phyloP scores from a whole-genome alignment of 1,139 yeast genomes.

The Hemisphaericaspora subhashii region DNA sequence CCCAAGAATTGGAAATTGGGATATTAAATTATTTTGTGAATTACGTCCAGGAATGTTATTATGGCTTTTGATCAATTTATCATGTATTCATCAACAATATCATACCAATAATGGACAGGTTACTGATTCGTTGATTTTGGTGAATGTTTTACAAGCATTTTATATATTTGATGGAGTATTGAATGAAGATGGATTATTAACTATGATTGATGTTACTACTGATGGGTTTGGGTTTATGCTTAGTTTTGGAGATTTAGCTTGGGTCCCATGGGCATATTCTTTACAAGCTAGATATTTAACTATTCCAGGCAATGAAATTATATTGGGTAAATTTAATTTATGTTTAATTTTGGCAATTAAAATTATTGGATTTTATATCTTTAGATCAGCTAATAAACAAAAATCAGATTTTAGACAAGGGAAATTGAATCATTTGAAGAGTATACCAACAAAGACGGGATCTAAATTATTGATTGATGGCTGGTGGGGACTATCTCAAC shows the following conservation, averaged over 20 bases:
- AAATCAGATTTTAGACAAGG: constrained; percentile 84
- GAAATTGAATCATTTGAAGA: constrained; percentile 61
- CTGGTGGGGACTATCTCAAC: constrained; percentile 96
- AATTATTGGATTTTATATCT: constrained; percentile 70
- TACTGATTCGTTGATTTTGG: constrained; percentile 70
- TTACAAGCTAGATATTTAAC: constrained; percentile 82
- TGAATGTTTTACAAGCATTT: constrained; percentile 70
- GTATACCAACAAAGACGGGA: constrained; percentile 73
- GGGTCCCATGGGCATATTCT: constrained; percentile 93
- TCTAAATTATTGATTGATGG: constrained; percentile 83
- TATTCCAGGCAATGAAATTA: constrained; percentile 51
- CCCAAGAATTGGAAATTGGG: constrained; percentile 84
- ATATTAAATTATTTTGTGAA: constrained; percentile 88
- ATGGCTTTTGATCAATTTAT: constrained; percentile 77
- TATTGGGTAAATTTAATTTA: constrained; percentile 46
- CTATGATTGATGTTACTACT: constrained; percentile 94
- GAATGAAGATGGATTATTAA: constrained; percentile 83
- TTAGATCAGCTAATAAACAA: constrained; percentile 80
- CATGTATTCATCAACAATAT: constrained; percentile 83
- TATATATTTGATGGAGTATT: constrained; percentile 90
- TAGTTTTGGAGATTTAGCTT: constrained; percentile 87
- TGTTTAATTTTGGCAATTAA: constrained; percentile 46
- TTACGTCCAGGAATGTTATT: constrained; percentile 91
- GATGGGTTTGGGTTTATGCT: constrained; percentile 98
- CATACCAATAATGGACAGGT: constrained; percentile 56